Base-by-base conservation (phyloP, 2,329 filamentous ascomycete species). In the Phialophora macrospora region DNA sequence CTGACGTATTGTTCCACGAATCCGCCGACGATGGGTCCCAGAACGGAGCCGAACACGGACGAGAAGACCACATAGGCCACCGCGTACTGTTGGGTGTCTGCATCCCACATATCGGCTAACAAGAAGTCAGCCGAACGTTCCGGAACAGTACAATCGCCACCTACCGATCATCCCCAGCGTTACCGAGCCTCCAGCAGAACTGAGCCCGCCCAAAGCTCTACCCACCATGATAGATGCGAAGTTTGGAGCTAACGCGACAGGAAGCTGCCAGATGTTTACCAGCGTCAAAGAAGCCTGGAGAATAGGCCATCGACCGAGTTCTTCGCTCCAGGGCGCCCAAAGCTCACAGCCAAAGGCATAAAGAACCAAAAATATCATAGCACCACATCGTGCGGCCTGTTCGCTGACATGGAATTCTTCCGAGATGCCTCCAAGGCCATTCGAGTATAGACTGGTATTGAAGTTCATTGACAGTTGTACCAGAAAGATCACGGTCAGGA, bases 311-410 rank as follows among this genome's bases (percentile, higher is more conserved):
- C 92, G 86, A 22, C 92, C 92, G 57, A 94, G 82, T 73, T 95
- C 92, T 75, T 96, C 92, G 54, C 87, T 90, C 90, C 91, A 95
- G 0, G 92, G 92, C 0, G 92, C 92, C 92, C 92, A 95, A 0
- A 94, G 83, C 77, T 95, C 92, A 75, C 92, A 95, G 41, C 92
- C 92, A 75, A 95, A 93, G 44, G 91, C 91, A 75, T 96, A 95
- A 1, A 88, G 77, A 58, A 95, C 84, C 46, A 96, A 79, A 79
- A 94, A 95, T 68, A 93, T 86, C 79, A 90, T 89, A 65, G 90
- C 90, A 74, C 91, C 91, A 63, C 86, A 85, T 62, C 90, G 86
- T 4, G 88, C 90, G 3, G 85, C 87, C 75, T 92, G 89, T 30
- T 80, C 80, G 67, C 87, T 89, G 67, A 94, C 88, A 55, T 79